Evolutionary conservation across 2,329 filamentous ascomycete genomes (phyloP), one percentile per base, ranked within the genome.

Genomic region (Sporothrix mexicana): DNA sequence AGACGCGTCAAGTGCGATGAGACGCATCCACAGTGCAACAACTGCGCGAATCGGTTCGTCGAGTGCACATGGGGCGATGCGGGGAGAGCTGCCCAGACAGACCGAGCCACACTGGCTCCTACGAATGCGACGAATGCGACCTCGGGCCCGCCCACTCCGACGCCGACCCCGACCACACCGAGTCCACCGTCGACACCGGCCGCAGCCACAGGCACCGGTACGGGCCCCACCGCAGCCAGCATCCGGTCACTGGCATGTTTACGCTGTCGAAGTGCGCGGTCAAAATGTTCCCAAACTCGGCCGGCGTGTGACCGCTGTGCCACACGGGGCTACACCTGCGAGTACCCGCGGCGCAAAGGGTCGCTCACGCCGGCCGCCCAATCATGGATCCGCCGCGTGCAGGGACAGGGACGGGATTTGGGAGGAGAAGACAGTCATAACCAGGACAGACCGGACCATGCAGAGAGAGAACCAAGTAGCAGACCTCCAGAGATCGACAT

Each of bases 201-300:
- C n/a, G 15, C 49, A 15, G 8, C n/a, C 2, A 53, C 49, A 7
- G 49, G 49, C n/a, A n/a, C n/a, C n/a, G n/a, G n/a, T n/a, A n/a
- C n/a, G n/a, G n/a, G n/a, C n/a, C n/a, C n/a, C n/a, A n/a, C n/a
- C n/a, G n/a, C n/a, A n/a, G n/a, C n/a, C n/a, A n/a, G n/a, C n/a
- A n/a, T n/a, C n/a, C n/a, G n/a, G n/a, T n/a, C 49, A 53, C 15
- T 53, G 49, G 49, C 49, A 53, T 53, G 49, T 53, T 15, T 53
- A 1, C 9, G 49, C 49, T 53, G 49, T 7, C 49, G 49, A 3
- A 7, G 49, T 1, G 49, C 49, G n/a, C 49, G 49, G 3, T 53
- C 49, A 3, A 53, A 53, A 53, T 53, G 49, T 7, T 53, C 49
- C 1, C 49, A 53, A 17, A 53, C 49, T 2, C 49, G 49, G 49